phyloP scores from a whole-genome alignment of 2,329 filamentous ascomycete genomes.

The Lasiodiplodia sp. region DNA sequence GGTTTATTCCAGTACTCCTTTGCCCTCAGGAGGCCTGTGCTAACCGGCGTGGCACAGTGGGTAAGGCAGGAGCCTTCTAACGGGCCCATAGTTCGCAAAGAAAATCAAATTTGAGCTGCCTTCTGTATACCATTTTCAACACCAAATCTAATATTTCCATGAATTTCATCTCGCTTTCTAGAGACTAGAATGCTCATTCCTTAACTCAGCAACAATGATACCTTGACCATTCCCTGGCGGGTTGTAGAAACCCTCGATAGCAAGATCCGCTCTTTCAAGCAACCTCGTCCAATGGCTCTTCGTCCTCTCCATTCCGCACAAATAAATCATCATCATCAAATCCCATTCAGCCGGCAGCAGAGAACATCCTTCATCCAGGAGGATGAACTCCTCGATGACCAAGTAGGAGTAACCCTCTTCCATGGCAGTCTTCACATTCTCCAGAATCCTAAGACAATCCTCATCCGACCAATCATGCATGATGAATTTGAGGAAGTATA shows the following conservation, averaged over 20 bases:
- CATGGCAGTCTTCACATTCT: neutral
- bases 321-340: neutral
- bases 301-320: neutral
- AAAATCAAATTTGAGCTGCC: too few relatives aligned
- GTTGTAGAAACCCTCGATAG: rapidly evolving
- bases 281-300: neutral
- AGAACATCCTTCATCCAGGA: neutral
- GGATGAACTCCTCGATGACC: neutral
- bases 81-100: too few relatives aligned
- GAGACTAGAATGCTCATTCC: too few relatives aligned
- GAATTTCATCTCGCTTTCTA: too few relatives aligned
- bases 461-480: neutral
- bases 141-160: too few relatives aligned
- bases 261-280: neutral
- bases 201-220: neutral
- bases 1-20: too few relatives aligned
- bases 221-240: neutral
- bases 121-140: too few relatives aligned
- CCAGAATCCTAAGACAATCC: neutral
- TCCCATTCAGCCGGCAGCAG: neutral
- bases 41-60: too few relatives aligned
- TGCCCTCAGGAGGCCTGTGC: too few relatives aligned
- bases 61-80: too few relatives aligned
- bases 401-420: neutral
- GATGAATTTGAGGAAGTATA: neutral